Conservation (phyloP, 1,284 basidiomycete genomes). For the Trametes versicolor region DNA sequence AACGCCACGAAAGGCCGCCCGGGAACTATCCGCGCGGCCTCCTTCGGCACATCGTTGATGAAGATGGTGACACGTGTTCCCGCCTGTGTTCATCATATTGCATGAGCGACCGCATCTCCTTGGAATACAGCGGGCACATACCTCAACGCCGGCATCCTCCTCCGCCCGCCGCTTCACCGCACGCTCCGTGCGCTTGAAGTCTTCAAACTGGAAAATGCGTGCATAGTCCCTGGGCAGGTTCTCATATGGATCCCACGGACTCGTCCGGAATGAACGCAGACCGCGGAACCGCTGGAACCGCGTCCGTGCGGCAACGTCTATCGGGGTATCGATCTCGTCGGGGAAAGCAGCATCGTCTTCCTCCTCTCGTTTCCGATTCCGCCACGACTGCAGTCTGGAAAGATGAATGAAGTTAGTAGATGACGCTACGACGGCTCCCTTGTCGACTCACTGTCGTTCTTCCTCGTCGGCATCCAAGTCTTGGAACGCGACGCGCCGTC, state of each 20-base stretch:
- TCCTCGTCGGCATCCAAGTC: conserved; percentile 89
- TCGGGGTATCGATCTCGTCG: conserved; percentile 97
- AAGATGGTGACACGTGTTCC: conserved; percentile 84
- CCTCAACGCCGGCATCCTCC: conserved; percentile 73
- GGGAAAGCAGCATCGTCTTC: conserved; percentile 89
- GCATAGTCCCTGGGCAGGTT: conserved; percentile 96
- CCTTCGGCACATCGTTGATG: conserved; percentile 77
- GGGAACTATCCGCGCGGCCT: conserved; percentile 48
- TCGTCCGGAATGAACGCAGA: conserved; percentile 92
- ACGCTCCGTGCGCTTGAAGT: conserved; percentile 89
- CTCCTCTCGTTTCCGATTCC: conserved; percentile 73
- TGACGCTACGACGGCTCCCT: conserved; percentile 1
- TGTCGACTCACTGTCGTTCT: conserved; percentile 73
- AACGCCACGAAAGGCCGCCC: conserved; percentile 78
- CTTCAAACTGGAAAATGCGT: conserved; percentile 97
- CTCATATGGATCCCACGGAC: conserved; percentile 98
- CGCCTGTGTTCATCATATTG: conserved; percentile 55
- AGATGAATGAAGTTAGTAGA: neutral
- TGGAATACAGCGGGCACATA: conserved; percentile 44
- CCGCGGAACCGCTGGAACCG: conserved; percentile 96
- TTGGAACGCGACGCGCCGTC: conserved; percentile 68
- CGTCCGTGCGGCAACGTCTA: conserved; percentile 84
- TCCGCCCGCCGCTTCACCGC: conserved; percentile 75
- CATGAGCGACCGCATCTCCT: neutral
- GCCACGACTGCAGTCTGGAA: conserved; percentile 74